Percentiles rank a stretch among this genome's conserved stretches.
Conservation (phyloP, 2,329 filamentous ascomycete species). For the Dactylellina parvicollis region DNA sequence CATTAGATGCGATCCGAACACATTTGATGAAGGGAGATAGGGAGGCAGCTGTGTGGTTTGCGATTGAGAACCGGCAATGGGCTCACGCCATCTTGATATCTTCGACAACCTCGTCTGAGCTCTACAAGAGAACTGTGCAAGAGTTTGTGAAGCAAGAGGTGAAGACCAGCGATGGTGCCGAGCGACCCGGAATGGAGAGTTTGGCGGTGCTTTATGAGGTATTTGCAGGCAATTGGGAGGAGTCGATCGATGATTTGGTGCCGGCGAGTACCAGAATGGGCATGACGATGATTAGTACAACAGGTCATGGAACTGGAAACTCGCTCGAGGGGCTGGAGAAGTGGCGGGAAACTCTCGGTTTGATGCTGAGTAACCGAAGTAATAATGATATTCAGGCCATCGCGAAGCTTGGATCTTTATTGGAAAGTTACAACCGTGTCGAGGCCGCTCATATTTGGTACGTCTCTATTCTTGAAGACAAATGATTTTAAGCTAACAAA, state of each 20-base stretch:
- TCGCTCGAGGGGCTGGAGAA: constrained; percentile 86
- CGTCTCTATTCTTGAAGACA: not conserved
- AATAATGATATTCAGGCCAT: constrained; percentile 80
- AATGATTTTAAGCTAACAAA: constrained; percentile 11
- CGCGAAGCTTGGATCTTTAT: constrained; percentile 79
- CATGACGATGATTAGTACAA: constrained; percentile 83
- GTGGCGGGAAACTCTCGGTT: constrained; percentile 88
- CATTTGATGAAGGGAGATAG: constrained; percentile 81
- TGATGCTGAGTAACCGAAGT: constrained; percentile 89
- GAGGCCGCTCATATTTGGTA: constrained; percentile 90
- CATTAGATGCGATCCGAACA: constrained; percentile 76
- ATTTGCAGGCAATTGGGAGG: constrained; percentile 90
- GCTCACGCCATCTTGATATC: constrained; percentile 94
- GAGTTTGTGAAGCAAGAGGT: constrained; percentile 97
- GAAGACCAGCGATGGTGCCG: constrained; percentile 71
- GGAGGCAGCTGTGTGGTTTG: constrained; percentile 91
- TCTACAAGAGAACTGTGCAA: constrained; percentile 92
- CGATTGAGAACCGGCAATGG: constrained; percentile 93
- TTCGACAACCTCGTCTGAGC: constrained; percentile 76
- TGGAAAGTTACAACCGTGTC: constrained; percentile 84
- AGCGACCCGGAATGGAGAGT: constrained; percentile 74
- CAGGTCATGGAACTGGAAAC: constrained; percentile 68
- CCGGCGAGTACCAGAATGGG: constrained; percentile 91
- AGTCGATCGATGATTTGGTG: constrained; percentile 94
- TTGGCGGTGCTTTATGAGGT: constrained; percentile 92